Base-by-base conservation (phyloP, 768 basidiomycete genomes). In the Naganishia friedmannii region DNA sequence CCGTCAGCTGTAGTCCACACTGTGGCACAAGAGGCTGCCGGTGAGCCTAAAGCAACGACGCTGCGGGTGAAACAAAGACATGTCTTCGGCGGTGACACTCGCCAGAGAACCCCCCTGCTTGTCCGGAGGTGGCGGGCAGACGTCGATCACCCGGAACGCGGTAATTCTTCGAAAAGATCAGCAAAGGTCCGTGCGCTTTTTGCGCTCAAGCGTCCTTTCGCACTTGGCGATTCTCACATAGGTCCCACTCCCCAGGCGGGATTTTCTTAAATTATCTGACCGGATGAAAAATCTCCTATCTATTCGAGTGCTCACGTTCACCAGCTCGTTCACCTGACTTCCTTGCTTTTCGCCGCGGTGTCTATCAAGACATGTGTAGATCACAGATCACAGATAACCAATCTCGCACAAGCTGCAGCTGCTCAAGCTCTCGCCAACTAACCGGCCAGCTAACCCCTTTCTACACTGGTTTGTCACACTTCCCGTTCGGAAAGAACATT, bases 1-100 rank as follows among this genome's bases (percentile, higher is more conserved):
- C 42, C 42, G 42, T 13, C 42, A 51, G 23, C 48, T 17, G 26
- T 55, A 29, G 29, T 34, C 31, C 55, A 23, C 7, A 13, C 19
- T 34, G 37, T n/a, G n/a, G 48, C 15, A 12, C 19, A 51, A n/a
- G n/a, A n/a, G 19, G n/a, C 15, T 1, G 6, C 21, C 32, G 28
- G 13, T 1, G 29, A 55, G 42, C 9, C 42, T 42, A 8, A 17
- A 42, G 42, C 42, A 13, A 8, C 34, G 57, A 37, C 34, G 34
- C 34, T 15, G n/a, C 57, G 31, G 31, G 57, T 58, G 57, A 23
- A 34, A 34, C 57, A 58, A 42, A 63, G 60, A 63, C 60, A 63
- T 63, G 60, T 63, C 60, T 63, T 42, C 10, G 3, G n/a, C 39
- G 39, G 60, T 63, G 60, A 63, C 60, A 42, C 39, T 63, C 60